Evolutionary conservation across 2,329 filamentous ascomycete species (phyloP).

Genomic region (Boeremia lycopersici): DNA sequence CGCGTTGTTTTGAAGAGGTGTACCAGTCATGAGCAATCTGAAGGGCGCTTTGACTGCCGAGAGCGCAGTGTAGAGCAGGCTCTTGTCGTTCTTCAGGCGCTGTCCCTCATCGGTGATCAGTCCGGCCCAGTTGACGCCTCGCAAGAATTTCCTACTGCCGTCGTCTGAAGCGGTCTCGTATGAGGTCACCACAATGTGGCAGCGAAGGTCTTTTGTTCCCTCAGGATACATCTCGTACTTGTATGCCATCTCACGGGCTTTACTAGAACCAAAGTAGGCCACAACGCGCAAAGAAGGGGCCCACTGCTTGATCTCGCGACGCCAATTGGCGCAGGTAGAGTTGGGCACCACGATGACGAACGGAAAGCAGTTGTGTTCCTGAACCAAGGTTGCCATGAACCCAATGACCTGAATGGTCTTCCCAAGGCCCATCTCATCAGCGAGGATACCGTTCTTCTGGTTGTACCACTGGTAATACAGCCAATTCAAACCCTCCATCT

Average conservation of each 20-base stretch:
- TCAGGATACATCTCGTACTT: slow-evolving; percentile 83
- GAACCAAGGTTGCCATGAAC: slow-evolving; percentile 72
- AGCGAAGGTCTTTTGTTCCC: slow-evolving; percentile 70
- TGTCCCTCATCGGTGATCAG: slow-evolving; percentile 95
- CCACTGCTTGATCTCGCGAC: slow-evolving; percentile 94
- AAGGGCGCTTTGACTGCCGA: slow-evolving; percentile 78
- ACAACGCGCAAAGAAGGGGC: slow-evolving; percentile 83
- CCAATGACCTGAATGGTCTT: slow-evolving; percentile 95
- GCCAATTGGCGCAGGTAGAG: slow-evolving; percentile 96
- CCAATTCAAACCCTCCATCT: slow-evolving; percentile 93
- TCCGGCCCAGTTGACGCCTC: slow-evolving; percentile 78
- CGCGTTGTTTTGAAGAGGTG: slow-evolving; percentile 93
- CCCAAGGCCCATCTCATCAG: slow-evolving; percentile 97
- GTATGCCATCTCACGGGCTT: slow-evolving; percentile 76
- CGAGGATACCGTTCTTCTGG: slow-evolving; percentile 84
- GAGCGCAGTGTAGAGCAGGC: slow-evolving; percentile 77
- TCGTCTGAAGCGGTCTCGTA: slow-evolving; percentile 87
- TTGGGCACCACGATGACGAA: slow-evolving; percentile 95
- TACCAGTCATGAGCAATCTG: slow-evolving; percentile 83
- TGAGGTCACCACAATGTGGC: slow-evolving; percentile 92
- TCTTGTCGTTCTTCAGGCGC: slow-evolving; percentile 90
- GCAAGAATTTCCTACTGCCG: slow-evolving; percentile 69
- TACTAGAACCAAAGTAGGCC: slow-evolving; percentile 83
- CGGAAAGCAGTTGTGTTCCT: slow-evolving; percentile 76
- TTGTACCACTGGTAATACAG: slow-evolving; percentile 87